phyloP scores from a whole-genome alignment of 1,139 yeast species.

The Trichomonascaceae sp. region DNA sequence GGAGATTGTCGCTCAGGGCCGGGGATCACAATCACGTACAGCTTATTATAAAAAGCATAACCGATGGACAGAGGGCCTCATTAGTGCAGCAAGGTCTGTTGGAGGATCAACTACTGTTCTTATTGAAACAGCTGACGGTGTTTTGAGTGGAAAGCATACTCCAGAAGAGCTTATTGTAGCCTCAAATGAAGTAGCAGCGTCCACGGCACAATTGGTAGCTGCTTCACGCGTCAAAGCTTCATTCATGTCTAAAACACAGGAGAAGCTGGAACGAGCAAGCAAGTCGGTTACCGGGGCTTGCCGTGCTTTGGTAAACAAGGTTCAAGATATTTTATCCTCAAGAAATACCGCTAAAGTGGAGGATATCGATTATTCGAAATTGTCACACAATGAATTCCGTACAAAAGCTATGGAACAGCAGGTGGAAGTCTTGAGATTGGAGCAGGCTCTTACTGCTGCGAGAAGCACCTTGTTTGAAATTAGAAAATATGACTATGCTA shows the following conservation, averaged over 20 bases:
- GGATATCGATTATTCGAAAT: conserved; percentile 59
- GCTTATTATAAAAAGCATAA: conserved; percentile 84
- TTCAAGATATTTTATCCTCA: conserved; percentile 51
- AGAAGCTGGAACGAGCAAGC: conserved; percentile 62
- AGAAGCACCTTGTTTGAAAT: conserved; percentile 82
- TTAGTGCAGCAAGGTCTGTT: conserved; percentile 86
- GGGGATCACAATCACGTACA: conserved; percentile 59
- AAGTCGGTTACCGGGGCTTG: conserved; percentile 70
- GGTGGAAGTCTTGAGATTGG: conserved; percentile 79
- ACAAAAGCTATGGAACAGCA: conserved; percentile 92
- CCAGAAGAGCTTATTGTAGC: conserved; percentile 87
- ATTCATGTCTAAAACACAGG: conserved; percentile 72
- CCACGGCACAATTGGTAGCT: conserved; percentile 89
- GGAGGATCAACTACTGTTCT: conserved; percentile 77
- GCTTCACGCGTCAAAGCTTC: conserved; percentile 86
- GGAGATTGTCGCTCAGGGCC: conserved; percentile 72
- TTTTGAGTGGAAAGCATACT: conserved; percentile 53
- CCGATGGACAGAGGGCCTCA: conserved; percentile 91
- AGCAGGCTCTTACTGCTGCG: conserved; percentile 63
- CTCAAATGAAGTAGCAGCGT: conserved; percentile 86
- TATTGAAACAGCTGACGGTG: conserved; percentile 83
- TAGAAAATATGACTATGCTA: conserved; percentile 65
- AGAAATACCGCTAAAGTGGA: conserved; percentile 32
- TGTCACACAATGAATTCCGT: conserved; percentile 77
- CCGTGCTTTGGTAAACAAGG: conserved; percentile 61